Conservation (phyloP, 2,329 filamentous ascomycete genomes). For the Taxawa tesnikishii region DNA sequence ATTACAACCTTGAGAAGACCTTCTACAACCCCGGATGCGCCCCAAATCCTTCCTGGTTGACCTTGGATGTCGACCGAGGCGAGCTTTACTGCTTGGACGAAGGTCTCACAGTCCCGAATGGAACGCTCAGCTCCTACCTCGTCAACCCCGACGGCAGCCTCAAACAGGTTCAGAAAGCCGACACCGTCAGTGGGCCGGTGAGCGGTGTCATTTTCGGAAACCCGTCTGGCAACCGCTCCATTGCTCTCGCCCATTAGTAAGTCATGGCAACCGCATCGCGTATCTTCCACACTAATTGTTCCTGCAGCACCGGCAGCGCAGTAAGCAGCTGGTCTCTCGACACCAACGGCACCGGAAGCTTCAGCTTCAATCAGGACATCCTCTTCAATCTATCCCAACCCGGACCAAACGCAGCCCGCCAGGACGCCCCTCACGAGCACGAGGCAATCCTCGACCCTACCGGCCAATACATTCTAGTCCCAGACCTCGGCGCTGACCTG, state of each 20-base stretch:
- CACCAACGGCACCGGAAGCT: constrained; percentile 27
- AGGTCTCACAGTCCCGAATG: constrained; percentile 34
- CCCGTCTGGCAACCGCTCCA: constrained; percentile 17
- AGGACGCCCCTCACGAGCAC: constrained; percentile 23
- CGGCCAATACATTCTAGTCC: constrained; percentile 23
- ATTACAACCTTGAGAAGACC: constrained; percentile 29
- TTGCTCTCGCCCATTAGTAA: constrained; percentile 31
- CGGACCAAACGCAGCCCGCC: constrained; percentile 17
- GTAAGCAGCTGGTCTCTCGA: constrained; percentile 38
- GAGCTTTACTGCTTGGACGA: constrained; percentile 51
- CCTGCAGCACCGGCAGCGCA: constrained; percentile 18
- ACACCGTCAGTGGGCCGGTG: constrained; percentile 27
- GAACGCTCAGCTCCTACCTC: constrained; percentile 31
- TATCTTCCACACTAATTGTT: not conserved
- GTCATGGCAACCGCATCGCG: not conserved
- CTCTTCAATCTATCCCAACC: constrained; percentile 16
- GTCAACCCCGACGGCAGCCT: constrained; percentile 27
- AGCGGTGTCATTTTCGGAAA: constrained; percentile 27
- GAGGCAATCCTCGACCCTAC: constrained; percentile 25
- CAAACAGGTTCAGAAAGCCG: constrained; percentile 19
- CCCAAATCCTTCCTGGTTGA: constrained; percentile 48
- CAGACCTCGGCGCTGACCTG: constrained; percentile 24
- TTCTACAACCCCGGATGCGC: constrained; percentile 38
- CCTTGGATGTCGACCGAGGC: constrained; percentile 37
- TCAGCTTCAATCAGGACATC: constrained; percentile 24